These are phyloP conservation scores for Proliferodiscus dingleyae DNA, from an alignment of 2,329 filamentous ascomycete species.

Conservation along the genomic window DNA sequence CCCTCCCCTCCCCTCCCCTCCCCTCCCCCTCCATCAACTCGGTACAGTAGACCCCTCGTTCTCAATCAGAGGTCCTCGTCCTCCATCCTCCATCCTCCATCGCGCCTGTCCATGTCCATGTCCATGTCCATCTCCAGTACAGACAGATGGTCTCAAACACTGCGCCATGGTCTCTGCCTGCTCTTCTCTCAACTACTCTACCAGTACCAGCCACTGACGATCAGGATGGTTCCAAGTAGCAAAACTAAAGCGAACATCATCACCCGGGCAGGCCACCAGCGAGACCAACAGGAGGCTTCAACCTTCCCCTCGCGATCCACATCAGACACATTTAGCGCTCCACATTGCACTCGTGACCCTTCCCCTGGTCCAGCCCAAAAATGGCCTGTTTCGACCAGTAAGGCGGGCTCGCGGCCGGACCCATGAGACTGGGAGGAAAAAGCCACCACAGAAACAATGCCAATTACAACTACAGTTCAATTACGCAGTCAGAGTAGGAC, in stretches of 20 bases:
- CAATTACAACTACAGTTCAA: background rate
- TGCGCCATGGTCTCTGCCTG: no score
- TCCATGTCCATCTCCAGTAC: no score
- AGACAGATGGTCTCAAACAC: no score
- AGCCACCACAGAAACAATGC: background rate
- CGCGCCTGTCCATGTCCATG: no score
- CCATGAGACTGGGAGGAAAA: background rate
- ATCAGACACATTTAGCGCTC: slow-evolving; percentile 19
- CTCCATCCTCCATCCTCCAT: no score
- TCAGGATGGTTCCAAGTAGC: slow-evolving; percentile 2
- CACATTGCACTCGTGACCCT: slow-evolving; percentile 19
- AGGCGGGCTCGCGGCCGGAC: background rate
- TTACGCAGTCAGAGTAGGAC: background rate
- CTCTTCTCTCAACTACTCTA: no score
- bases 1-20: no score
- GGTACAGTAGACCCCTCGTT: no score
- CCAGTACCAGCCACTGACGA: slow-evolving; percentile 13
- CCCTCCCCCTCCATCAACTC: no score
- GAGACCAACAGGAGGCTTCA: slow-evolving; percentile 5
- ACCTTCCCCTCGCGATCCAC: slow-evolving; percentile 9
- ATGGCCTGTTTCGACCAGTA: slow-evolving; percentile 5
- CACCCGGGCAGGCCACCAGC: background rate
- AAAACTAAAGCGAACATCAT: background rate
- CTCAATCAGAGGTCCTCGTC: no score
- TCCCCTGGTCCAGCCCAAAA: slow-evolving; percentile 9